Evolutionary conservation across 306 rosid species (phyloP).

Genomic region (Coriaria nepalensis): DNA sequence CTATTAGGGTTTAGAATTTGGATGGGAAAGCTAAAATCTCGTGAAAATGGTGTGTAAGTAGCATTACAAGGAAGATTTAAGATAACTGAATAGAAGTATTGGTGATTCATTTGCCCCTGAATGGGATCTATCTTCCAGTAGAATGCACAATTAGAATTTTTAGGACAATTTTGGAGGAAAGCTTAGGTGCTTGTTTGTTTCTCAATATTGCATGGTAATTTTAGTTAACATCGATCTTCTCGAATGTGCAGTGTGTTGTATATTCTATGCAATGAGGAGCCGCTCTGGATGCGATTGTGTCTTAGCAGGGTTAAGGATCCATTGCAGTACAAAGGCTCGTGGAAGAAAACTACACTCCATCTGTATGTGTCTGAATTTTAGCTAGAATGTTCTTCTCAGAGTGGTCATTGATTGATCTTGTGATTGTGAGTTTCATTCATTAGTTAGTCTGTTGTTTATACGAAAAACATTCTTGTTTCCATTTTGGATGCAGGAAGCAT

Average conservation of each 20-base stretch:
- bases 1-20: no score
- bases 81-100: no score
- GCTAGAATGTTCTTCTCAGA: slow-evolving; percentile 1
- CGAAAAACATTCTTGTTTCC: slow-evolving; percentile 4
- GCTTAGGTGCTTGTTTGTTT: background rate
- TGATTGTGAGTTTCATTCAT: background rate
- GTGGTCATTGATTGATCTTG: slow-evolving; percentile 3
- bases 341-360: slow-evolving; percentile 76
- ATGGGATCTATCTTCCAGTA: no score
- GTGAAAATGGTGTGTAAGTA: no score
- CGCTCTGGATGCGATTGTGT: slow-evolving; percentile 80
- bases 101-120: no score
- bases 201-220: background rate
- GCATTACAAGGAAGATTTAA: no score
- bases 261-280: slow-evolving; percentile 80
- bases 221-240: background rate
- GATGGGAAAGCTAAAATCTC: no score
- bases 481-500: slow-evolving; percentile 48
- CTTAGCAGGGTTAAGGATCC: slow-evolving; percentile 45
- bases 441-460: background rate
- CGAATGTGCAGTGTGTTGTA: slow-evolving; percentile 63
- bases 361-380: slow-evolving; percentile 30
- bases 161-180: background rate
- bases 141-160: no score
- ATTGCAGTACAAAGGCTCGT: slow-evolving; percentile 63